These are phyloP conservation scores for Hibiscus mutabilis DNA, from an alignment of 345 rosid genomes.

Conservation along the genomic window DNA sequence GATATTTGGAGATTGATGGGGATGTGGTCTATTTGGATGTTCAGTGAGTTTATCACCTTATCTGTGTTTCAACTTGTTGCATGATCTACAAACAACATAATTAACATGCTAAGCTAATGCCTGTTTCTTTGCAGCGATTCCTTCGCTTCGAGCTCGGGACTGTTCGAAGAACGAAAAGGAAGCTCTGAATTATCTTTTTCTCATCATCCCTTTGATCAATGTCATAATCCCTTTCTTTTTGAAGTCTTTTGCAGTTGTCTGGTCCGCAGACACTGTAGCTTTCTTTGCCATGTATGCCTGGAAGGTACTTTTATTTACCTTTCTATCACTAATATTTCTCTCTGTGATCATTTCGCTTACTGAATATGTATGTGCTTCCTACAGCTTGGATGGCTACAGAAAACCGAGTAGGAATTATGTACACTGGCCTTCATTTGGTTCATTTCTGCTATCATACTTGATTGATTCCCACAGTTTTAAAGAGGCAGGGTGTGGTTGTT, in stretches of 20 bases:
- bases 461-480: not conserved
- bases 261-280: constrained; percentile 86
- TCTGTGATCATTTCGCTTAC: not conserved
- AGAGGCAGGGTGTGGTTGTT: not conserved
- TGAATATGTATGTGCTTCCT: constrained; percentile 10
- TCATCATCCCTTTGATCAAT: constrained; percentile 72
- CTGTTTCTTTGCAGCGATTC: constrained; percentile 54
- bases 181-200: constrained; percentile 88
- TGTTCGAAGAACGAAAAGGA: constrained; percentile 60
- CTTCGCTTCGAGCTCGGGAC: constrained; percentile 66
- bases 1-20: constrained; percentile 97
- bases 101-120: not conserved
- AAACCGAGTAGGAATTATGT: constrained; percentile 33
- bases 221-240: constrained; percentile 80
- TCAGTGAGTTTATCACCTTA: constrained; percentile 50
- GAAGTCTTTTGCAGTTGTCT: constrained; percentile 84
- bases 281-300: constrained; percentile 91
- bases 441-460: not conserved
- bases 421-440: not conserved
- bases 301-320: constrained; percentile 57
- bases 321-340: not conserved
- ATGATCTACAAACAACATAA: not conserved
- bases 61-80: not conserved
- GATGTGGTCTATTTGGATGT: constrained; percentile 99
- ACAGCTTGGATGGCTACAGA: constrained; percentile 69